Evolutionary conservation across 2,329 filamentous ascomycete genomes (phyloP).

Genomic region (Aspergillus jensenii): DNA sequence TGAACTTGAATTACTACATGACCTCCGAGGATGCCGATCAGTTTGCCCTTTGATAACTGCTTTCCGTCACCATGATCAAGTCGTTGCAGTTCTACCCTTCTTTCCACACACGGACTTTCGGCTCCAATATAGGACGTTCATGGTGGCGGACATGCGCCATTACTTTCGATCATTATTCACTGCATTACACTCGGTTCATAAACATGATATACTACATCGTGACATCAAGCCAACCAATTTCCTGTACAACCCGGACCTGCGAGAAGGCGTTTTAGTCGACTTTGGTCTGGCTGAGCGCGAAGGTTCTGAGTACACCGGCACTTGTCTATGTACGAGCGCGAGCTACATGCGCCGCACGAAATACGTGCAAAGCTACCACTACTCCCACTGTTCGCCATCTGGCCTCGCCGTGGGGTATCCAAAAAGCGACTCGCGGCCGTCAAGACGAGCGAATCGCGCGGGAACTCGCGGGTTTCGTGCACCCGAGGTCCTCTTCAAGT

Average conservation of each 20-base stretch:
- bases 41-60: constrained; percentile 96
- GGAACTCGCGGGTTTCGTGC: constrained; percentile 95
- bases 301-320: constrained; percentile 44
- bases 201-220: constrained; percentile 80
- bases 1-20: constrained; percentile 88
- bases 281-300: constrained; percentile 93
- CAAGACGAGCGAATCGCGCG: constrained; percentile 86
- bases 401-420: constrained; percentile 69
- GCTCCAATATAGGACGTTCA: constrained; percentile 85
- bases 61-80: constrained; percentile 92
- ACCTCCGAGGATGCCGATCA: constrained; percentile 76
- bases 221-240: constrained; percentile 99
- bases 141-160: constrained; percentile 77
- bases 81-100: constrained; percentile 91
- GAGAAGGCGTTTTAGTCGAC: constrained; percentile 91
- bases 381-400: constrained; percentile 46
- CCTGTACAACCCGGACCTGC: constrained; percentile 74
- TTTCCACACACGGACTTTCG: constrained; percentile 95
- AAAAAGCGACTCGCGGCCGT: constrained; percentile 83
- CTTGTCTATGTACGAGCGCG: constrained; percentile 76
- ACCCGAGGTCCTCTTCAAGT: constrained; percentile 95
- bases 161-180: constrained; percentile 89
- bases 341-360: constrained; percentile 59
- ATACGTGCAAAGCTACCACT: constrained; percentile 60
- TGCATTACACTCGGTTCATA: constrained; percentile 79